Evolutionary conservation across 176 grass and related monocot species (phyloP), one percentile per base, ranked within the genome.

Genomic region (Oryza meyeriana): DNA sequence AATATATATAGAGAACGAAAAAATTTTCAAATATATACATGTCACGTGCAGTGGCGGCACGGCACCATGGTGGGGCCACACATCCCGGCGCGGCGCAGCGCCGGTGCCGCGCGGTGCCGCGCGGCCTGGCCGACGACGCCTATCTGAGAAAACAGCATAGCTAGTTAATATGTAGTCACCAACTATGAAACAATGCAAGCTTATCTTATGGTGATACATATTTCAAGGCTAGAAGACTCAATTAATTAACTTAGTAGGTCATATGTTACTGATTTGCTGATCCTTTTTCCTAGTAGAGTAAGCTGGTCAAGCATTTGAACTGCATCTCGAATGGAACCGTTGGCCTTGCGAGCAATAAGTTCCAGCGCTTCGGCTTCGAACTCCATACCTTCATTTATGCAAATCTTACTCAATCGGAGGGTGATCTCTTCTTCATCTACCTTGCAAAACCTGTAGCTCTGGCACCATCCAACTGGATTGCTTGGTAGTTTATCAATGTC

Each of bases 281-380:
- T 98, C 44, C 85, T 91, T 70, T 91, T 87, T 50, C 95, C 95
- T 12, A 95, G 79, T 18, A 98, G 86, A 74, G 85, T 89, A 40
- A 98, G 82, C 69, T 98, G 95, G 67, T 98, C 95, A 74, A 98
- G 88, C 75, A 87, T 91, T 32, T 85, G 90, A 83, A 92, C 82
- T 22, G 95, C 92, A 86, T 95, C 88, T 22, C 89, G 84, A 86
- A 98, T 88, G 22, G 90, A 95, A 45, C 95, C 95, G 48, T 85
- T 83, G 58, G 92, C 86, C 88, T 94, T 93, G 30, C 57, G 84
- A 24, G 90, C 92, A 84, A 98, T 74, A 81, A 98, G 74, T 35
- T 91, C 78, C 61, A 98, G 64, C 31, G 90, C 95, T 18, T 94
- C 92, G 0, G 73, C 82, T 86, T 91, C 93, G 0, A 93, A 93